These are phyloP conservation scores for Cymbopogon citratus DNA, from an alignment of 176 grass and related monocot genomes.

Conservation along the genomic window DNA sequence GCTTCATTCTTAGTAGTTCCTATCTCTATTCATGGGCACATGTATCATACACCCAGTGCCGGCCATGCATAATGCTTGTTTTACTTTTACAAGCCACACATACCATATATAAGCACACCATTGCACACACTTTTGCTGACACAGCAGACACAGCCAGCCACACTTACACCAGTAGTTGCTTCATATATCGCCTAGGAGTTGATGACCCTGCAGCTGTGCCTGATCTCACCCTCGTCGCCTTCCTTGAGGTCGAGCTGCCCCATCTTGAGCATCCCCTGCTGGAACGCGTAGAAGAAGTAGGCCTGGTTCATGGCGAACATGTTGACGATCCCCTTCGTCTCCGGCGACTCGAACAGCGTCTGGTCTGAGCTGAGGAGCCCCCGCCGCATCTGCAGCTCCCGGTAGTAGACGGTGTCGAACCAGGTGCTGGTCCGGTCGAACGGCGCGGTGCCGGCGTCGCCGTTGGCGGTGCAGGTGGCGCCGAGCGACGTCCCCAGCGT, in stretches of 20 bases:
- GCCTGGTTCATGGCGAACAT: slow-evolving; percentile 54
- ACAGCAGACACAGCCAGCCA: neutral
- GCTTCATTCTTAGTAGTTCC: neutral
- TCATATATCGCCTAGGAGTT: slow-evolving; percentile 17
- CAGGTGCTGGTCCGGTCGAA: slow-evolving; percentile 57
- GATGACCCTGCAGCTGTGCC: slow-evolving; percentile 47
- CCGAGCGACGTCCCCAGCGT: slow-evolving; percentile 19
- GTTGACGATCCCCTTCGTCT: slow-evolving; percentile 56
- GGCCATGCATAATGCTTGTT: neutral
- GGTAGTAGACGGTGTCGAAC: slow-evolving; percentile 70
- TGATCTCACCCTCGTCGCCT: slow-evolving; percentile 60
- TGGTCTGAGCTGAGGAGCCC: slow-evolving; percentile 77
- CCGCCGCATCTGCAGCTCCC: slow-evolving; percentile 46
- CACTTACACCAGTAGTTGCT: neutral
- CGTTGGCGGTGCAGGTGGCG: slow-evolving; percentile 33
- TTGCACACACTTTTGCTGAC: neutral
- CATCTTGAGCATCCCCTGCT: slow-evolving; percentile 85
- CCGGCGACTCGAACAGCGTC: slow-evolving; percentile 54
- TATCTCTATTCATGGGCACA: neutral
- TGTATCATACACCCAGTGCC: neutral
- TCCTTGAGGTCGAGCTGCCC: slow-evolving; percentile 76
- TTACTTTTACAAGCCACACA: neutral
- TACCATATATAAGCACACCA: neutral
- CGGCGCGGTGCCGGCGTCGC: slow-evolving; percentile 38
- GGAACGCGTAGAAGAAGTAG: slow-evolving; percentile 79